Evolutionary conservation across 805 yeast genomes (phyloP), one percentile per base, ranked within the genome.

Genomic region (Candida krabiensis): DNA sequence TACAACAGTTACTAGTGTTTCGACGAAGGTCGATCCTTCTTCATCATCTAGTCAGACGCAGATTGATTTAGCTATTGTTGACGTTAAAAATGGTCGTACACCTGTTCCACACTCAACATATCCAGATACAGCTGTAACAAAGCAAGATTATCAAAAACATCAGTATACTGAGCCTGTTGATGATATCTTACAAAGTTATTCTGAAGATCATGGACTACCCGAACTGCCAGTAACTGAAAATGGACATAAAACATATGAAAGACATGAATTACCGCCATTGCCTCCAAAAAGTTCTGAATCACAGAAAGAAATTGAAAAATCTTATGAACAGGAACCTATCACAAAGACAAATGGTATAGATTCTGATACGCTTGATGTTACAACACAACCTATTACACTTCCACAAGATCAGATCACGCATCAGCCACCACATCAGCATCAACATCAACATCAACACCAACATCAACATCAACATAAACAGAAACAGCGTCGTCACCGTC

Each of bases 401-500:
- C 51, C 34, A 24, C 53, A 44, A 21, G 44, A 27, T 25, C 35
- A 26, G 14, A 37, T 32, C 27, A 29, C 16, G 21, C 5, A 19
- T 14, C 14, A 26, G 6, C 9, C 8, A 17, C 28, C 13, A 43
- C 40, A 19, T 19, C 37, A 37, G 5, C 38, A 23, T 4, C 43
- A 31, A 9, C 33, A 17, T 14, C 37, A 31, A 25, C 51, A 39
- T 25, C 53, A 39, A 11, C 52, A 43, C n/a, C 43, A 32, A 14
- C 53, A 36, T n/a, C 54, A 38, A 18, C 58, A 34, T 24, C 54
- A 41, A 30, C 61, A 51, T 31, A 52, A 47, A 19, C 55, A 67
- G 66, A 52, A 49, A 29, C 46, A 39, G 18, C 62, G 67, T 39
- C 64, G 61, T 36, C 72, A 70, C 50, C 79, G 87, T 50, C 79